Conservation (phyloP, 495 filamentous ascomycete genomes). For the Alectoria sarmentosa region DNA sequence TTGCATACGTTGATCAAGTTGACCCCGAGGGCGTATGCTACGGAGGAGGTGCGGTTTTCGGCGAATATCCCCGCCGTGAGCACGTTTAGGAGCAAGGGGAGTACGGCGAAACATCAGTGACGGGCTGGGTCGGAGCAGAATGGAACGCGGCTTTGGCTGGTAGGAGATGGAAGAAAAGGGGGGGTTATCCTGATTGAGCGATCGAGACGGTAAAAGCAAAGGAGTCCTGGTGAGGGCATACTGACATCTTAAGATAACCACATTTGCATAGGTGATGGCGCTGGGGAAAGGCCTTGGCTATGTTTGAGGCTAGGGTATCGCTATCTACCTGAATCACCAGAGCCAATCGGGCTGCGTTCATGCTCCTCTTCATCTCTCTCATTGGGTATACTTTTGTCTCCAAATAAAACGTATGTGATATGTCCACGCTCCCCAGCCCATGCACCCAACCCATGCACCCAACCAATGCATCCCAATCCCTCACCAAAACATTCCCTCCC, state of each 20-base stretch:
- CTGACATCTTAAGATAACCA: background rate
- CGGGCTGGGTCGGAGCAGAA: slow-evolving; percentile 12
- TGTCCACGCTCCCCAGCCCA: no score
- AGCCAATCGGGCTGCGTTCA: background rate
- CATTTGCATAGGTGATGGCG: background rate
- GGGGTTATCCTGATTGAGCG: background rate
- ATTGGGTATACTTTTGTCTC: background rate
- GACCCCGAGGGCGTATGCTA: slow-evolving; percentile 89
- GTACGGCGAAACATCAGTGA: slow-evolving; percentile 66
- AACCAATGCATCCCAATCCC: background rate
- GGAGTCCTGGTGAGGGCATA: background rate
- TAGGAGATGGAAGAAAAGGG: no score
- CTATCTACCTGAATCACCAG: background rate
- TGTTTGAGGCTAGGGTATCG: background rate
- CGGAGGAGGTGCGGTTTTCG: slow-evolving; percentile 75
- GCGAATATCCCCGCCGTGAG: slow-evolving; percentile 91
- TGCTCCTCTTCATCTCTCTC: background rate
- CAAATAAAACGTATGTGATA: background rate
- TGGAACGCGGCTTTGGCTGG: background rate
- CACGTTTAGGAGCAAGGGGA: slow-evolving; percentile 90
- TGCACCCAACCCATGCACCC: no score
- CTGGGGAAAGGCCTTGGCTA: background rate
- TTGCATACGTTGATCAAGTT: slow-evolving; percentile 94
- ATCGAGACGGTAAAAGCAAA: background rate
- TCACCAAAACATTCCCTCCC: no score